A percentile compares a stretch with the other conserved stretches of the same genome.
phyloP scores from a whole-genome alignment of 768 basidiomycete genomes.

The Russula sp. region DNA sequence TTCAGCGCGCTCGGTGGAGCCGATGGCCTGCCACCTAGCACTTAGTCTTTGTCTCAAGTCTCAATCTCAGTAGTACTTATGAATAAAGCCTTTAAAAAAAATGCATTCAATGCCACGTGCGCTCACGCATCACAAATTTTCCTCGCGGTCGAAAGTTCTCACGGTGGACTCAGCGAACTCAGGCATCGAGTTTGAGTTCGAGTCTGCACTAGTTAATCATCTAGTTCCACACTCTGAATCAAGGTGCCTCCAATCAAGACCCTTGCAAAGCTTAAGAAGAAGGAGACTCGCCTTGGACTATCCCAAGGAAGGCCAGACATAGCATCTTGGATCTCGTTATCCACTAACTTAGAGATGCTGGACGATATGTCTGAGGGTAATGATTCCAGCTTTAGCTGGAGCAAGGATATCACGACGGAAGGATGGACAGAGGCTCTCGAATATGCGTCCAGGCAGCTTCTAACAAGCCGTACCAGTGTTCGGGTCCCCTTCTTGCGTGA shows the following conservation, averaged over 20 bases:
- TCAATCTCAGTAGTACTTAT: too few species aligned
- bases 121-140: too few species aligned
- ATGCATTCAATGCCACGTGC: too few species aligned
- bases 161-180: too few species aligned
- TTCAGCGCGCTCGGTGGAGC: too few species aligned
- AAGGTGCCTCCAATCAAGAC: constrained; percentile 32
- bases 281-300: constrained; percentile 29
- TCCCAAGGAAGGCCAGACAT: constrained; percentile 42
- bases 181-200: neutral
- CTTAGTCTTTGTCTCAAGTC: too few species aligned
- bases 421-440: constrained; percentile 52
- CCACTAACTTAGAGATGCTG: constrained; percentile 24
- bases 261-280: constrained; percentile 44
- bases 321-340: constrained; percentile 53
- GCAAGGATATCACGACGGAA: constrained; percentile 42
- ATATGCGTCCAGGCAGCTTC: constrained; percentile 43
- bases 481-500: constrained; percentile 56
- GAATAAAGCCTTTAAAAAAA: too few species aligned
- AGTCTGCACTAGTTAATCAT: neutral
- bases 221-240: constrained; percentile 14
- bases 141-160: neutral
- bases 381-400: constrained; percentile 35
- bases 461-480: constrained; percentile 46
- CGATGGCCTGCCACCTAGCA: too few species aligned
- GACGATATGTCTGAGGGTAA: constrained; percentile 30